A percentile compares a stretch with the other conserved stretches of the same genome.
Conservation (phyloP, 2,329 filamentous ascomycete genomes). For the Rhynchosporium secalis region DNA sequence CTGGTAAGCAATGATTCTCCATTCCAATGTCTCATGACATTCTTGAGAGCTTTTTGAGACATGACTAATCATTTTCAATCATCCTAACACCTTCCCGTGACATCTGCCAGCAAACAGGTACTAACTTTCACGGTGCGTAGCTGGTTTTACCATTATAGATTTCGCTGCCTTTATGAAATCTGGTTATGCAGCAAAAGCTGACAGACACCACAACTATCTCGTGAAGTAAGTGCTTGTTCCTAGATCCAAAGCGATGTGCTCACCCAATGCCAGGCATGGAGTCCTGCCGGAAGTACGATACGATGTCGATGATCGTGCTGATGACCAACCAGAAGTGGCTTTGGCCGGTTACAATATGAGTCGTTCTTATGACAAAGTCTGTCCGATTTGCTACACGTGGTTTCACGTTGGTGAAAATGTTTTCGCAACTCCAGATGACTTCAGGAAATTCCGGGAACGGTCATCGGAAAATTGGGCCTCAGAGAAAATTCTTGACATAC, state of each 20-base stretch:
- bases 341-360: not conserved
- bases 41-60: too few relatives aligned
- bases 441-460: not conserved
- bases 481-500: not conserved
- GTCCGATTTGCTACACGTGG: constrained; percentile 1
- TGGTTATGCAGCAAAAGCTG: not conserved
- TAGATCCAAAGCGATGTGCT: not conserved
- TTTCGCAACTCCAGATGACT: not conserved
- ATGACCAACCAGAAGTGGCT: not conserved
- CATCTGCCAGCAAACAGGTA: too few relatives aligned
- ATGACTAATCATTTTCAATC: too few relatives aligned
- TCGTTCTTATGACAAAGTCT: not conserved
- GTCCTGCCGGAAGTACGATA: too few relatives aligned
- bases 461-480: not conserved
- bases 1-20: not conserved
- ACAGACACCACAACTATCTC: too few relatives aligned
- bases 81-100: too few relatives aligned
- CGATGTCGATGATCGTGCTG: not conserved
- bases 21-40: too few relatives aligned
- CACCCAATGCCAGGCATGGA: not conserved
- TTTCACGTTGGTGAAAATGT: constrained; percentile 5
- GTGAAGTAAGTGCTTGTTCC: not conserved
- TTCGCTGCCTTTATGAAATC: not conserved
- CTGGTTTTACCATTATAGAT: too few relatives aligned
- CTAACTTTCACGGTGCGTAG: too few relatives aligned